A percentile compares a stretch with the other conserved stretches of the same genome.
phyloP scores from a whole-genome alignment of 2,329 filamentous ascomycete species.

The Daldinia sp. region DNA sequence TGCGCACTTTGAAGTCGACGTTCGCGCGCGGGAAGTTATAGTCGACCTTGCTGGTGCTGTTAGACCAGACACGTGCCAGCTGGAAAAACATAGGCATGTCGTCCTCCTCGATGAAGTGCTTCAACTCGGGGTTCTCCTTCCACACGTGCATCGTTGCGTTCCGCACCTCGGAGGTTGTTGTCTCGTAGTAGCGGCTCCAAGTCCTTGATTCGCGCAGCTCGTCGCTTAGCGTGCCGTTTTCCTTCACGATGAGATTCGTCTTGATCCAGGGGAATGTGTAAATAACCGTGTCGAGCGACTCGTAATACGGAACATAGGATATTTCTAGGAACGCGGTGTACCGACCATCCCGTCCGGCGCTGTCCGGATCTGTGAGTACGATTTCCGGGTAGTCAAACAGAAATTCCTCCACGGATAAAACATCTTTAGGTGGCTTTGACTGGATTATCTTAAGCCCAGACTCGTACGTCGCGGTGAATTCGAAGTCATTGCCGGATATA shows the following conservation, averaged over 20 bases:
- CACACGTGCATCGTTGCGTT: conserved; percentile 33
- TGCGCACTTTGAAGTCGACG: conserved; percentile 23
- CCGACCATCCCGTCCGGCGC: not conserved
- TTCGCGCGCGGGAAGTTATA: conserved; percentile 15
- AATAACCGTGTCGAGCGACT: conserved; percentile 8
- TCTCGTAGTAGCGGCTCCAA: not conserved
- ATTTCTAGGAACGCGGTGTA: conserved; percentile 24
- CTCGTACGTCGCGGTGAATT: conserved; percentile 17
- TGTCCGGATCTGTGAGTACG: conserved; percentile 9
- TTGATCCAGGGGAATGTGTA: conserved; percentile 28
- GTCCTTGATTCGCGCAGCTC: not conserved
- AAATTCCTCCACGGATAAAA: not conserved
- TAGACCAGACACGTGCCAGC: not conserved
- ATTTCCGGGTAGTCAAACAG: not conserved
- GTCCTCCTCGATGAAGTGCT: conserved; percentile 11
- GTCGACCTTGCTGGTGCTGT: conserved; percentile 9
- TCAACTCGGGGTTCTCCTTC: conserved; percentile 13
- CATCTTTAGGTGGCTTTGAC: not conserved
- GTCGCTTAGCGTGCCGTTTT: conserved; percentile 20
- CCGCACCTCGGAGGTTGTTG: conserved; percentile 6
- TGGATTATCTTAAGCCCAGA: conserved; percentile 22
- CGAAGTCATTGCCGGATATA: conserved; percentile 22
- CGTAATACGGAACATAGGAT: not conserved
- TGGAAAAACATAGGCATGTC: conserved; percentile 1
- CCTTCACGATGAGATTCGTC: not conserved